Evolutionary conservation across 1,139 yeast genomes (phyloP), one percentile per base, ranked within the genome.

Genomic region (Taphrina flavorubra): DNA sequence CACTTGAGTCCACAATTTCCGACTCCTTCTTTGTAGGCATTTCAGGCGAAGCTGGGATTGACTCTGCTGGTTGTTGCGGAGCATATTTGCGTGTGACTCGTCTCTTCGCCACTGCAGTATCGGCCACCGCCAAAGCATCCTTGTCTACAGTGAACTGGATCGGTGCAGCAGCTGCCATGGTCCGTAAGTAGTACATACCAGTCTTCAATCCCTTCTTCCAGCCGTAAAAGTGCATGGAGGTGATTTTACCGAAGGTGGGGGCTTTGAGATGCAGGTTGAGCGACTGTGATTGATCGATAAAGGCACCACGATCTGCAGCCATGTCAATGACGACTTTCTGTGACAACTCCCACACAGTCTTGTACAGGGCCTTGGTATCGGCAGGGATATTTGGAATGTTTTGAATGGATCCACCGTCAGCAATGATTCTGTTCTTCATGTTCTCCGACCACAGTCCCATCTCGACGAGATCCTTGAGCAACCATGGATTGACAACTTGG

Each of bases 181-280:
- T 92, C 78, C 98, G 86, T 77, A 94, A 82, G 80, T 94, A 94
- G 83, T 94, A 94, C 97, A 94, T 92, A 71, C 99, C 99, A 5
- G 99, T 94, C 84, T 94, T 94, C 77, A 94, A 84, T 59, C 98
- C 99, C 82, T 88, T 89, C 79, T 88, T 88, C 98, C 98, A 94
- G 58, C 97, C 97, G 78, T 92, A 91, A 81, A 94, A 94, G 79
- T 94, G 98, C 95, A 92, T 92, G 75, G 92, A 86, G n/a, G 98
- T 92, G 73, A 94, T 83, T 78, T 92, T 92, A 72, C 96, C 96
- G 87, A 90, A 87, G 0, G 97, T 90, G 64, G 97, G 97, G 69
- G 87, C 86, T 77, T 85, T 87, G 78, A 92, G 83, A 81, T 90
- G 89, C 74, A 92, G 86, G 79, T 92, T 94, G 84, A 94, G 82